Evolutionary conservation across 1,284 basidiomycete species (phyloP).

Genomic region (Mixia osmundae): DNA sequence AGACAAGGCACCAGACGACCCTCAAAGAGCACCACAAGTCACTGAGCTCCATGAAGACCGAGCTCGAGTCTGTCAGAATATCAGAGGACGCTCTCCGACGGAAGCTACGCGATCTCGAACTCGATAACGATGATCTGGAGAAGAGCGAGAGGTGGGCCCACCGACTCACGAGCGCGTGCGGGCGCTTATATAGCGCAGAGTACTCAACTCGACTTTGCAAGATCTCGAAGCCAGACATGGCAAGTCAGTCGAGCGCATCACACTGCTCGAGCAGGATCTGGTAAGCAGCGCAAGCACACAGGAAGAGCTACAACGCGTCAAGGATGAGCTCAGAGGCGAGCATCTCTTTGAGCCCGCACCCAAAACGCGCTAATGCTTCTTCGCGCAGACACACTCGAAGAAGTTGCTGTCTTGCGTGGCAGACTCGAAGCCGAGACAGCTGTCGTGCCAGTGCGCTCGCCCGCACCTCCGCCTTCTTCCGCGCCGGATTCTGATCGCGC

Average conservation of each 20-base stretch:
- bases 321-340: slow-evolving; percentile 77
- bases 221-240: slow-evolving; percentile 72
- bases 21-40: slow-evolving; percentile 76
- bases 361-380: not conserved
- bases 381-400: slow-evolving; percentile 1
- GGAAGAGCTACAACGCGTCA: slow-evolving; percentile 73
- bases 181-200: slow-evolving; percentile 5
- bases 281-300: slow-evolving; percentile 70
- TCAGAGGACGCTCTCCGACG: slow-evolving; percentile 13
- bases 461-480: too few relatives aligned
- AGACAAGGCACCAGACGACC: slow-evolving; percentile 68
- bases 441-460: slow-evolving; percentile 1
- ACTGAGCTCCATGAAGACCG: slow-evolving; percentile 58
- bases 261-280: slow-evolving; percentile 87
- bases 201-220: slow-evolving; percentile 33
- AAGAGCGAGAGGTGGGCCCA: slow-evolving; percentile 14
- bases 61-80: slow-evolving; percentile 36
- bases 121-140: slow-evolving; percentile 89
- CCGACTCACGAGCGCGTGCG: not conserved
- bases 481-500: too few relatives aligned
- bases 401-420: not conserved
- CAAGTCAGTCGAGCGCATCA: slow-evolving; percentile 81
- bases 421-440: slow-evolving; percentile 10
- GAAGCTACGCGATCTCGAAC: slow-evolving; percentile 44
- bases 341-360: not conserved